Evolutionary conservation across 139 green algal genomes (phyloP).

Genomic region (Chlamydomonas asymmetrica): DNA sequence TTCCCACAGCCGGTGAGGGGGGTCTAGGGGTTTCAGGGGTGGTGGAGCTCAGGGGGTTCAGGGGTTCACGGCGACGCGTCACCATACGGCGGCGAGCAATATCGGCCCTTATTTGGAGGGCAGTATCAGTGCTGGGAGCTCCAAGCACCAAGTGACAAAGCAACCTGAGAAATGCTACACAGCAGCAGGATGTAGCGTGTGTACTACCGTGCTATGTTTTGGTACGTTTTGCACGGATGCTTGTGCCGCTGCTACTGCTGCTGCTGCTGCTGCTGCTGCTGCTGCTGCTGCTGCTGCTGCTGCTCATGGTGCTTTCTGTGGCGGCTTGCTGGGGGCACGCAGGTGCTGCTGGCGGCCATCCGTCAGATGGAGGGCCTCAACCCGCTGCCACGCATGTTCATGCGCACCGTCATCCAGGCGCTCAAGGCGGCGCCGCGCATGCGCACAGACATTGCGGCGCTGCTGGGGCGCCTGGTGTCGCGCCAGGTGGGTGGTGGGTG

Average conservation of each 20-base stretch:
- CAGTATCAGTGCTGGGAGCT: no score
- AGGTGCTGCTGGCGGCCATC: slow-evolving; percentile 32
- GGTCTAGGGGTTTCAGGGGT: not conserved
- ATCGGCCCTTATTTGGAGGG: no score
- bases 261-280: not conserved
- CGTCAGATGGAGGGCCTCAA: slow-evolving; percentile 41
- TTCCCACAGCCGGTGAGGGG: slow-evolving; percentile 49
- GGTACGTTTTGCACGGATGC: no score
- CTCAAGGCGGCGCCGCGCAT: slow-evolving; percentile 56
- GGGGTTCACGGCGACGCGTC: no score
- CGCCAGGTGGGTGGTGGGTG: slow-evolving; percentile 44
- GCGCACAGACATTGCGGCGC: slow-evolving; percentile 53
- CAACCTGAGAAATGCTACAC: no score
- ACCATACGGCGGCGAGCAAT: no score
- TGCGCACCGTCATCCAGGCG: slow-evolving; percentile 71
- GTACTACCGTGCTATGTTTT: no score
- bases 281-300: slow-evolving; percentile 17
- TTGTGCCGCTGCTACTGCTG: not conserved
- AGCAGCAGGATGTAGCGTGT: no score
- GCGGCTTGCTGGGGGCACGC: not conserved
- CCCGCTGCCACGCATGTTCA: slow-evolving; percentile 70
- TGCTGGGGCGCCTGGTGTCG: slow-evolving; percentile 63
- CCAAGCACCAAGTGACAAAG: no score
- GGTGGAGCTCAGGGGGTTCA: slow-evolving; percentile 12
- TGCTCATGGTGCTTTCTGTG: not conserved